Evolutionary conservation across 2,329 filamentous ascomycete species (phyloP).

Genomic region (Pseudocercospora pini-densiflorae): DNA sequence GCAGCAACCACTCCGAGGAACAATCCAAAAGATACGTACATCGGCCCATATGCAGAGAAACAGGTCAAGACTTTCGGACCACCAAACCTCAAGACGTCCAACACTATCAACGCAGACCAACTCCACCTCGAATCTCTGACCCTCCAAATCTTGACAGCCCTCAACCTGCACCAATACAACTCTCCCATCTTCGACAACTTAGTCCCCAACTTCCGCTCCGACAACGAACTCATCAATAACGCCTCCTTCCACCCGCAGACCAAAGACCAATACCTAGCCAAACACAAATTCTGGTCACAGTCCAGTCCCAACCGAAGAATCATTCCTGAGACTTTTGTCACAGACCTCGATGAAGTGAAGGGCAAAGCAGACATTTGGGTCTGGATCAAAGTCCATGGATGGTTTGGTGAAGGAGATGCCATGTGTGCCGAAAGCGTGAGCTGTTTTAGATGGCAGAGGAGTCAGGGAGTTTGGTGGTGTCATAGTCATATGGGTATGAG

Average conservation of each 20-base stretch:
- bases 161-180: background rate
- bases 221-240: conserved; percentile 3
- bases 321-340: background rate
- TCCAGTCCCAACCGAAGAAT: background rate
- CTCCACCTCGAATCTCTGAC: background rate
- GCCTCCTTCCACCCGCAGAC: background rate
- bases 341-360: background rate
- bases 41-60: too few relatives aligned
- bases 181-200: background rate
- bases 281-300: background rate
- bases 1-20: too few relatives aligned
- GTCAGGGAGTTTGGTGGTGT: conserved; percentile 13
- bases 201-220: conserved; percentile 11
- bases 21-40: too few relatives aligned
- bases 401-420: background rate
- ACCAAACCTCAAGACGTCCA: background rate
- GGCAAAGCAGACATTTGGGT: conserved; percentile 10
- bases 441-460: conserved; percentile 7
- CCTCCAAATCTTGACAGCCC: conserved; percentile 5
- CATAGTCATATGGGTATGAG: conserved; percentile 8
- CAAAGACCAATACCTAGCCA: conserved; percentile 7
- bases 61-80: background rate
- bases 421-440: conserved; percentile 9
- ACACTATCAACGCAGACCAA: background rate
- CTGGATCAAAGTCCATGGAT: conserved; percentile 11